Evolutionary conservation across 352 stramenopile species (phyloP).

Genomic region (Peronospora farinosa): DNA sequence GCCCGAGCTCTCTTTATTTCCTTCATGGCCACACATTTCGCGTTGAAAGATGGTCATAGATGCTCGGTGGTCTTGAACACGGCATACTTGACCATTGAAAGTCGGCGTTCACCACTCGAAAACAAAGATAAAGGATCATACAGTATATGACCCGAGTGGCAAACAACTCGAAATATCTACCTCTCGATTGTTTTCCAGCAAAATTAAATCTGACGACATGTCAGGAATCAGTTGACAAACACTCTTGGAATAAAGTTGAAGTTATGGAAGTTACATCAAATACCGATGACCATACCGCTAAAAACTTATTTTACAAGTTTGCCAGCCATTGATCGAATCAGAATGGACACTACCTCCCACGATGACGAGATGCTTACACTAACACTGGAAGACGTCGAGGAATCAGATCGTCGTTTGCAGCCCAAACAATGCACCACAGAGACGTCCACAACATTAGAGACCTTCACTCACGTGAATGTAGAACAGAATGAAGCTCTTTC

Average conservation of each 20-base stretch:
- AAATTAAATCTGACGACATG: too few relatives aligned
- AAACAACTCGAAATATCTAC: too few relatives aligned
- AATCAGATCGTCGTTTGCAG: constrained; percentile 13
- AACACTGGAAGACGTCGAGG: constrained; percentile 32
- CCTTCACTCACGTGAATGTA: constrained; percentile 15
- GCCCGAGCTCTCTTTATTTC: too few relatives aligned
- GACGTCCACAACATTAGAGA: constrained; percentile 13
- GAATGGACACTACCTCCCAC: constrained; percentile 17
- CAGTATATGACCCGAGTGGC: too few relatives aligned
- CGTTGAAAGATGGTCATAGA: too few relatives aligned
- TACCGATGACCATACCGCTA: not conserved
- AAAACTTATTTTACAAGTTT: too few relatives aligned
- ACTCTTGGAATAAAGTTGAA: constrained; percentile 2
- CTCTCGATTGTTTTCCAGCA: too few relatives aligned
- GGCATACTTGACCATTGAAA: too few relatives aligned
- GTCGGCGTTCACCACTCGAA: too few relatives aligned
- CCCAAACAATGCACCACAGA: constrained; percentile 1
- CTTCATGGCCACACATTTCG: too few relatives aligned
- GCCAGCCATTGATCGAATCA: not conserved
- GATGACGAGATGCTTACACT: constrained; percentile 40
- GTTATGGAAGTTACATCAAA: not conserved
- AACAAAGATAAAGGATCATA: too few relatives aligned
- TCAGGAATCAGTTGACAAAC: constrained; percentile 5
- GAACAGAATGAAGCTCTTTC: constrained; percentile 14
- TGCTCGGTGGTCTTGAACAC: too few relatives aligned